Evolutionary conservation across 192 early-diverging fungal species (phyloP), one percentile per base, ranked within the genome.

Genomic region (Backusella tarrabulga): DNA sequence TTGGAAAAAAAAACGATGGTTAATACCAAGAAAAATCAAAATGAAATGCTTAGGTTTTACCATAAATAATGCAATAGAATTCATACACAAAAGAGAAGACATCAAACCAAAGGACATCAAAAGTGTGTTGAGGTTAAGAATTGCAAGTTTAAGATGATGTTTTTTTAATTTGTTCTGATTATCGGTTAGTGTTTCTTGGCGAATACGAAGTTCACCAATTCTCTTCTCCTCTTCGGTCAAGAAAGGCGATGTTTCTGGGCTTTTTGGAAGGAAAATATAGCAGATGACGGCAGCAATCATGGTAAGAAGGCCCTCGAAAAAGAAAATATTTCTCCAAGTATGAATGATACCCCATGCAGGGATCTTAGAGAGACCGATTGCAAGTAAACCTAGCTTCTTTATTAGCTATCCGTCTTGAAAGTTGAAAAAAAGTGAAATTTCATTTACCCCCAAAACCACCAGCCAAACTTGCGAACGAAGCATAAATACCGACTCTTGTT

Each of bases 241-340:
- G 70, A 68, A 87, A 3, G 14, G 66, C 1, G 83, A 76, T 14
- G 78, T 84, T 29, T 76, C 74, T 8, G 87, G 84, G 41, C 76
- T 82, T 50, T 85, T 84, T 63, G 84, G 77, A 71, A 87, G 46
- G 78, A 66, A 85, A 60, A 80, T 80, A 67, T 67, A 88, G 23
- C 70, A 71, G 8, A 71, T 42, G 29, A 41, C 35, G 19, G 36
- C 70, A 23, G 70, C 34, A 35, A 71, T 71, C 70, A 71, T 71
- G 35, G 70, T 71, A 44, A 71, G 35, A 0, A 71, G 5, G 1
- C 70, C 70, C n/a, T 71, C 70, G 29, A 71, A 71, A 42, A 71
- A 71, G 70, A 71, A 71, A 14, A 71, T 71, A 5, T 71, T 71
- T 41, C 21, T 71, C 70, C 70, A 71, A 23, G 70, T 71, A 41